Conservation (phyloP, 169 alveolate genomes). For the Plasmodium malariae region DNA sequence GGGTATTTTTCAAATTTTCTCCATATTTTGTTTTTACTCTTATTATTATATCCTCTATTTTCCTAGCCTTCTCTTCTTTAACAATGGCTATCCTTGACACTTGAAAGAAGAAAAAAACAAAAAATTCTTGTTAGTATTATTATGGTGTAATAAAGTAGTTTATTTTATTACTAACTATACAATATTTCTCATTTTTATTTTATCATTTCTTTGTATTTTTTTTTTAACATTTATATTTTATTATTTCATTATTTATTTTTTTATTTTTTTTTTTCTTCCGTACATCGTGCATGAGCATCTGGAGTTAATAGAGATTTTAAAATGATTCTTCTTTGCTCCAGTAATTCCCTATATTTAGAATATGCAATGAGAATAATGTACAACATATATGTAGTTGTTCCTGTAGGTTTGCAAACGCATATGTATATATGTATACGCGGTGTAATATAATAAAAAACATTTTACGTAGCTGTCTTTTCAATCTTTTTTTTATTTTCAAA, state of each 20-base stretch:
- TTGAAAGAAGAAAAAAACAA: constrained; percentile 29
- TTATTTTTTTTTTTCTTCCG: background rate
- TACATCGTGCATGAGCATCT: constrained; percentile 75
- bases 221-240: background rate
- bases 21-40: constrained; percentile 28
- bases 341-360: constrained; percentile 37
- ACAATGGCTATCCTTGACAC: constrained; percentile 74
- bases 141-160: background rate
- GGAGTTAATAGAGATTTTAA: constrained; percentile 70
- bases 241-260: constrained; percentile 6
- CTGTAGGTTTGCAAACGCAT: too few species aligned
- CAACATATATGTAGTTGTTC: background rate
- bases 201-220: background rate
- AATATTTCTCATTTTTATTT: background rate
- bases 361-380: background rate
- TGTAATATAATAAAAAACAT: too few species aligned
- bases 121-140: background rate
- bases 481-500: background rate
- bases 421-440: background rate
- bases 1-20: too few species aligned
- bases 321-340: constrained; percentile 60
- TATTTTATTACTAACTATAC: background rate
- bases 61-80: constrained; percentile 66
- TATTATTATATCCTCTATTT: constrained; percentile 66
- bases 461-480: background rate